A percentile compares a stretch with the other conserved stretches of the same genome.
These are phyloP conservation scores for Debaryomyces sp. DNA, from an alignment of 1,139 yeast genomes.

Conservation along the genomic window DNA sequence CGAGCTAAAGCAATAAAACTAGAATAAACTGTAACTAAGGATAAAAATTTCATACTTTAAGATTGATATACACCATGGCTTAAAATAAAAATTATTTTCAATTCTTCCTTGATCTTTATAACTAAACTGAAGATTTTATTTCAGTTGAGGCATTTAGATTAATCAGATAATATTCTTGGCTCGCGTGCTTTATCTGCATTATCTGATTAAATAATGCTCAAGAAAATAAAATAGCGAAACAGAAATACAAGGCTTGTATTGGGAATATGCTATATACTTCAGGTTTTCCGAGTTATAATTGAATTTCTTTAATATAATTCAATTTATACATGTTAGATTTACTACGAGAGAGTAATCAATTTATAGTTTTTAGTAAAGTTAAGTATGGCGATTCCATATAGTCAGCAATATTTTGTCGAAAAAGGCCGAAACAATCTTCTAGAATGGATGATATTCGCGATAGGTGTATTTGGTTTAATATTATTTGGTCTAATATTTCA, in stretches of 20 bases:
- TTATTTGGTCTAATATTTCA: conserved; percentile 46
- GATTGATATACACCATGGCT: background rate
- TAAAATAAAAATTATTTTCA: background rate
- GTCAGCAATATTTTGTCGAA: conserved; percentile 40
- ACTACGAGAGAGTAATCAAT: no score
- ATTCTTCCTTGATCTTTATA: no score
- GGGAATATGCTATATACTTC: background rate
- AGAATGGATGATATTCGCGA: conserved; percentile 39
- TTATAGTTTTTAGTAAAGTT: no score
- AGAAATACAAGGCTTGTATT: no score
- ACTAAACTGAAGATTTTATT: no score
- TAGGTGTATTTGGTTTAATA: conserved; percentile 28
- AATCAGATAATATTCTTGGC: conserved; percentile 1
- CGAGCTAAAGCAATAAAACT: background rate
- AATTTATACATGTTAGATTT: no score
- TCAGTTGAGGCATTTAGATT: background rate
- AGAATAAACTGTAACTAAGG: background rate
- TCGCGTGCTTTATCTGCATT: background rate
- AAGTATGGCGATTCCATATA: conserved; percentile 25
- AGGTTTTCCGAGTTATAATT: no score
- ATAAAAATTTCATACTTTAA: background rate
- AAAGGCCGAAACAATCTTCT: conserved; percentile 33
- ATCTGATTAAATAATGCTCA: background rate
- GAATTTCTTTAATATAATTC: no score
- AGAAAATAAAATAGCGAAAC: no score